phyloP scores from a whole-genome alignment of 768 basidiomycete species.

The Amanita polypyramis region DNA sequence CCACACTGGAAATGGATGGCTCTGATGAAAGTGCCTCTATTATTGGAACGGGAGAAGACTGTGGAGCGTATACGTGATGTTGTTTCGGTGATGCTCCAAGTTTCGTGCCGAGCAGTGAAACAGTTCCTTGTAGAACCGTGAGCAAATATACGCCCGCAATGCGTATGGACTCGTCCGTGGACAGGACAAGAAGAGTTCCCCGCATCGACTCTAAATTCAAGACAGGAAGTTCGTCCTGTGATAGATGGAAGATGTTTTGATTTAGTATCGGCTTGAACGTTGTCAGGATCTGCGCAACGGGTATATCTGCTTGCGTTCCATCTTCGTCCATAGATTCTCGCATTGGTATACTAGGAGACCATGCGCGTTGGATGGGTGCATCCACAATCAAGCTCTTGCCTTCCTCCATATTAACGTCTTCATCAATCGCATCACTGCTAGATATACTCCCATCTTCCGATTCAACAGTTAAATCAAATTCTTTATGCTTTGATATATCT shows the following conservation, averaged over 20 bases:
- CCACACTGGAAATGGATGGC: constrained; percentile 6
- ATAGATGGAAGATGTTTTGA: constrained; percentile 36
- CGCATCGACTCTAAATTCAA: constrained; percentile 18
- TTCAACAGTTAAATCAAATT: constrained; percentile 29
- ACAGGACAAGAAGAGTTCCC: constrained; percentile 33
- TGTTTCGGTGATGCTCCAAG: constrained; percentile 27
- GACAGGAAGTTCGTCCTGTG: constrained; percentile 24
- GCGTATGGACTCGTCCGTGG: constrained; percentile 41
- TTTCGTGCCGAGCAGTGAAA: constrained; percentile 48
- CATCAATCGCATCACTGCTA: constrained; percentile 12
- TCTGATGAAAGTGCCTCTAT: constrained; percentile 17
- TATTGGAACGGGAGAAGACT: constrained; percentile 65
- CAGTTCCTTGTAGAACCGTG: constrained; percentile 48
- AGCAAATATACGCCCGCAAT: constrained; percentile 61
- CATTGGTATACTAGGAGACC: constrained; percentile 50
- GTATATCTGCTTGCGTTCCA: constrained; percentile 11
- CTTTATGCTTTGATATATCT: constrained; percentile 24
- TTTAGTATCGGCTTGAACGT: constrained; percentile 37
- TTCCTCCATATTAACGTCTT: constrained; percentile 11
- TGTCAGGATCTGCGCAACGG: constrained; percentile 23
- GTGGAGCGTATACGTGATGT: constrained; percentile 64
- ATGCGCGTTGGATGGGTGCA: constrained; percentile 25
- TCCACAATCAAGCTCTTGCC: constrained; percentile 7
- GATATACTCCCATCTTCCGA: constrained; percentile 26
- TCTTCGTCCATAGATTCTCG: constrained; percentile 36